These are phyloP conservation scores for Populus pruinosa DNA, from an alignment of 345 rosid species.

Conservation along the genomic window DNA sequence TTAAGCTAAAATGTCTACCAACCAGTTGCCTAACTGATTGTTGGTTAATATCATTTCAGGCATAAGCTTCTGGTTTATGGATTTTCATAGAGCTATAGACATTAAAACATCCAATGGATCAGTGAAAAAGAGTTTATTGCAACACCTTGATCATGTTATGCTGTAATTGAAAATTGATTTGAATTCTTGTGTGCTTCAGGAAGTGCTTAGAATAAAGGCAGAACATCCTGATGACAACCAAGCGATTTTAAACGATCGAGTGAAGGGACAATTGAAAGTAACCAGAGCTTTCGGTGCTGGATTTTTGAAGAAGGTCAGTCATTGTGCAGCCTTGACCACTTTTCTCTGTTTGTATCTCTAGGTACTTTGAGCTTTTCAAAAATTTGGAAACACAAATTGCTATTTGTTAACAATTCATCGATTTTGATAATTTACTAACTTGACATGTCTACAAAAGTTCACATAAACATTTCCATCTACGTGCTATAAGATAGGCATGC, in stretches of 20 bases:
- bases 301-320: constrained; percentile 85
- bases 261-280: constrained; percentile 90
- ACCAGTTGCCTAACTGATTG: not conserved
- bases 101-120: not conserved
- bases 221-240: constrained; percentile 87
- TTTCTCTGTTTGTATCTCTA: not conserved
- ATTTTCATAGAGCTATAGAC: not conserved
- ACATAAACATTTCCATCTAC: not conserved
- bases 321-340: constrained; percentile 3
- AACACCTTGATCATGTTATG: constrained; percentile 1
- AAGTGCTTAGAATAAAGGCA: constrained; percentile 65
- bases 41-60: not conserved
- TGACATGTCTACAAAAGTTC: not conserved
- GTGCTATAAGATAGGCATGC: not conserved
- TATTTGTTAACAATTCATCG: not conserved
- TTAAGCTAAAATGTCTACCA: constrained; percentile 2
- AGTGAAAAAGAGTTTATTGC: not conserved
- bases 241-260: constrained; percentile 78
- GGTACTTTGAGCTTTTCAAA: not conserved
- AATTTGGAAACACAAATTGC: not conserved
- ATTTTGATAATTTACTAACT: not conserved
- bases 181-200: constrained; percentile 46
- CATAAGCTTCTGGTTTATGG: not conserved
- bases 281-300: constrained; percentile 96
- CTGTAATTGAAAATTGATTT: constrained; percentile 9